phyloP scores from a whole-genome alignment of 495 filamentous ascomycete species.

The Paragyromitra xinjiangensis region DNA sequence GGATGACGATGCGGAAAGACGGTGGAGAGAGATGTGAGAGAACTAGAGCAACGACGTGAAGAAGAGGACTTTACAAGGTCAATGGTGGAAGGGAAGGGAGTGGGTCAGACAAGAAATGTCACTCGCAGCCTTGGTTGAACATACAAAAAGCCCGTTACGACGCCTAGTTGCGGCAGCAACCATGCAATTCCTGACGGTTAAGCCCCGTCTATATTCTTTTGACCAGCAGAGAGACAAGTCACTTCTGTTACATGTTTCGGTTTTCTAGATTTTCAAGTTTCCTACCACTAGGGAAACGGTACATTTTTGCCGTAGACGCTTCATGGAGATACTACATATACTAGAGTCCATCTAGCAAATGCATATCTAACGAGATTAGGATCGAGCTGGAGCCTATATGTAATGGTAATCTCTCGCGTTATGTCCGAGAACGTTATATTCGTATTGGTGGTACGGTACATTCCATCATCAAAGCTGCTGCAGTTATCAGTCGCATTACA shows the following conservation, averaged over 20 bases:
- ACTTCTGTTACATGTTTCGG: not conserved
- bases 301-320: not conserved
- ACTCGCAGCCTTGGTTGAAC: not conserved
- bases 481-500: not conserved
- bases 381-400: not conserved
- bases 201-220: not conserved
- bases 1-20: not conserved
- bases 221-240: not conserved
- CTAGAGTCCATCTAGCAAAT: not conserved
- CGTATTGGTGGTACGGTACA: no score
- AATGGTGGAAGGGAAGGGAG: conserved; percentile 1
- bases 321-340: not conserved
- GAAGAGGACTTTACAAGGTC: not conserved
- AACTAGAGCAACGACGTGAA: not conserved
- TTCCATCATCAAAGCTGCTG: not conserved
- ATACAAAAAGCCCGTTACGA: not conserved
- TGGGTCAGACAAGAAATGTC: not conserved
- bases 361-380: not conserved
- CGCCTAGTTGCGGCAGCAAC: not conserved
- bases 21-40: not conserved
- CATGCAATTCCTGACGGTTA: not conserved
- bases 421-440: no score
- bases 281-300: not conserved
- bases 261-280: not conserved
- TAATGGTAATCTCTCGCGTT: not conserved